Evolutionary conservation across 2,329 filamentous ascomycete genomes (phyloP).

Genomic region (Orbilia brochopaga): DNA sequence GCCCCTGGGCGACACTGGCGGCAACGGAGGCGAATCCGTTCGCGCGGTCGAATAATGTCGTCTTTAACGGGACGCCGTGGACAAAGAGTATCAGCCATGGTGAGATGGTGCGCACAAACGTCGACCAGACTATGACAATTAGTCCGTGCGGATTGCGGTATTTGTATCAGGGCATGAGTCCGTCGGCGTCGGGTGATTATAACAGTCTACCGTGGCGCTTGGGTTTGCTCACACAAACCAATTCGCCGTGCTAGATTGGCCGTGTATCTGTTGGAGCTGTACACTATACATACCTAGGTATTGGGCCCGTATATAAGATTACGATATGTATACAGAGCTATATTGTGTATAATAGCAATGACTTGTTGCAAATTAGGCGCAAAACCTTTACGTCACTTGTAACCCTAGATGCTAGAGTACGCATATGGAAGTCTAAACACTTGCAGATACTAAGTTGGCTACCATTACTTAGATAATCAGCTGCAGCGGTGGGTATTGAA

Average conservation of each 20-base stretch:
- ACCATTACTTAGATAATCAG: too few relatives aligned
- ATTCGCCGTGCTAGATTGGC: conserved; percentile 8
- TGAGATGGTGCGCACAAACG: conserved; percentile 56
- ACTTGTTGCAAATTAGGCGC: too few relatives aligned
- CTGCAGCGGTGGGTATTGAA: too few relatives aligned
- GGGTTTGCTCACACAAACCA: conserved; percentile 56
- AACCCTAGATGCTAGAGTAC: too few relatives aligned
- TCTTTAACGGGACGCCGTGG: conserved; percentile 57
- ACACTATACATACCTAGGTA: too few relatives aligned
- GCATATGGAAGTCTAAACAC: too few relatives aligned
- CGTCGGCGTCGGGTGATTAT: conserved; percentile 56
- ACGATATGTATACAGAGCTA: too few relatives aligned
- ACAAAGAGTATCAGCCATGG: conserved; percentile 57
- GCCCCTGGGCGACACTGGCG: conserved; percentile 57
- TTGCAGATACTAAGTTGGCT: too few relatives aligned
- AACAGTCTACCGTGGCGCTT: conserved; percentile 58
- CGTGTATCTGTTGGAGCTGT: too few relatives aligned
- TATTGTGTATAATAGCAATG: too few relatives aligned
- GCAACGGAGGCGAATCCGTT: conserved; percentile 58
- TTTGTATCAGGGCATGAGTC: conserved; percentile 59
- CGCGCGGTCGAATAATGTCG: conserved; percentile 57
- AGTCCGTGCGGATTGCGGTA: conserved; percentile 57
- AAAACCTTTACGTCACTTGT: too few relatives aligned
- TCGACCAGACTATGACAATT: conserved; percentile 59
- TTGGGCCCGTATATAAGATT: too few relatives aligned